Percentiles rank a stretch among this genome's conserved stretches.
Evolutionary conservation across 176 grass and related monocot species (phyloP).

Genomic region (Oryza australiensis): DNA sequence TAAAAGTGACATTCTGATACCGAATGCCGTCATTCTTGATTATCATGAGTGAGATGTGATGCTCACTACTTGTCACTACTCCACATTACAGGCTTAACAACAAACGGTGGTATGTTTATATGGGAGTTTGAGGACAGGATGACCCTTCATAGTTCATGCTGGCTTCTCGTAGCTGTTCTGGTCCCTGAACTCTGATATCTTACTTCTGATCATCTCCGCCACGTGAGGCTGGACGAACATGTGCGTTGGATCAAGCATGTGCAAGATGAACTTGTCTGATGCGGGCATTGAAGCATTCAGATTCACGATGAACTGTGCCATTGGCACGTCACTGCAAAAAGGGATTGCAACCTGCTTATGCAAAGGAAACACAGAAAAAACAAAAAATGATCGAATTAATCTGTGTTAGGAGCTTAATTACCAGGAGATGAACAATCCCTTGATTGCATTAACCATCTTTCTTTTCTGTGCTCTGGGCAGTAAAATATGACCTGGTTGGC

Average conservation of each 20-base stretch:
- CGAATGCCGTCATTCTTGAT: not conserved
- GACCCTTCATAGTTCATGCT: conserved; percentile 14
- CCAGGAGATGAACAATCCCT: conserved; percentile 93
- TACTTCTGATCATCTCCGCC: conserved; percentile 62
- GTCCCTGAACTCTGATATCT: conserved; percentile 81
- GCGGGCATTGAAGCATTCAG: conserved; percentile 72
- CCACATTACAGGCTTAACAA: not conserved
- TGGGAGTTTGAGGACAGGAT: not conserved
- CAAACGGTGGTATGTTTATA: not conserved
- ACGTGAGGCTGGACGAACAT: conserved; percentile 90
- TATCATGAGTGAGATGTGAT: not conserved
- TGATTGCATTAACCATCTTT: conserved; percentile 91
- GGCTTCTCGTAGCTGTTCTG: conserved; percentile 92
- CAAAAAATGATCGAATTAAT: not conserved
- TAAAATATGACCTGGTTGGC: not conserved
- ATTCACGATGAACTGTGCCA: conserved; percentile 85
- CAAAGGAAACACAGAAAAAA: not conserved
- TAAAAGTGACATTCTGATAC: not conserved
- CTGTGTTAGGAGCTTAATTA: conserved; percentile 4
- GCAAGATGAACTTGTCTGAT: conserved; percentile 81
- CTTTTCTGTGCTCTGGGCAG: conserved; percentile 1
- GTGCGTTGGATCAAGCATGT: conserved; percentile 72
- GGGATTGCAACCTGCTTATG: not conserved
- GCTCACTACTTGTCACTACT: not conserved
- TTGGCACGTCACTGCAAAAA: conserved; percentile 63